These are phyloP conservation scores for Septoria petroselini DNA, from an alignment of 2,329 filamentous ascomycete species.

Conservation along the genomic window DNA sequence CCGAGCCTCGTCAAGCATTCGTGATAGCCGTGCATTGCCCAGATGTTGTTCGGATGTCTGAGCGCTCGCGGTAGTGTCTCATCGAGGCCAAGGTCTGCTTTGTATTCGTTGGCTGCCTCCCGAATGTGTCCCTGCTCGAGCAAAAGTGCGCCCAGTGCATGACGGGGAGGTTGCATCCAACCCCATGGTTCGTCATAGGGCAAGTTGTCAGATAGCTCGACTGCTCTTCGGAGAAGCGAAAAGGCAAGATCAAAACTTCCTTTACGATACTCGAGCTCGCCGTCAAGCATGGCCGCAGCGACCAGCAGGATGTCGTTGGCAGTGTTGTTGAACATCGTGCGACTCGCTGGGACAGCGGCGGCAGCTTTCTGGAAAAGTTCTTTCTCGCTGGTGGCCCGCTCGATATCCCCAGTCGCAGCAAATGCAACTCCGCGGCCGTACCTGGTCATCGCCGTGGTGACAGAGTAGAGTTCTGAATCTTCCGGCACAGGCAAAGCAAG, in stretches of 20 bases:
- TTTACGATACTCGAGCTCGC: slow-evolving; percentile 68
- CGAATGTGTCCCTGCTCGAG: slow-evolving; percentile 57
- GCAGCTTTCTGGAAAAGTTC: slow-evolving; percentile 52
- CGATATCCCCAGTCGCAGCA: slow-evolving; percentile 56
- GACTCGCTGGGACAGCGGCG: slow-evolving; percentile 53
- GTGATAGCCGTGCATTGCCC: slow-evolving; percentile 70
- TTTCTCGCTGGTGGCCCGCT: slow-evolving; percentile 54
- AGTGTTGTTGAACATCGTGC: slow-evolving; percentile 68
- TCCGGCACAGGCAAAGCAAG: slow-evolving; percentile 55
- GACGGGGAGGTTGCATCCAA: slow-evolving; percentile 72
- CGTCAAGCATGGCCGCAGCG: slow-evolving; percentile 62
- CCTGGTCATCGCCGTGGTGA: slow-evolving; percentile 64
- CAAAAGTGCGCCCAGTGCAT: slow-evolving; percentile 65
- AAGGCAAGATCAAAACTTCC: slow-evolving; percentile 55
- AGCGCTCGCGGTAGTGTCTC: slow-evolving; percentile 60
- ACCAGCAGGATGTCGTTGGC: slow-evolving; percentile 62
- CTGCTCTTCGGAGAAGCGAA: slow-evolving; percentile 53
- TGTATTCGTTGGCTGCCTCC: slow-evolving; percentile 41
- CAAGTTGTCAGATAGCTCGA: slow-evolving; percentile 58
- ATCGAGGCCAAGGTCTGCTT: slow-evolving; percentile 43
- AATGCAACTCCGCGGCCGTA: slow-evolving; percentile 68
- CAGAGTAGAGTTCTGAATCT: slow-evolving; percentile 62
- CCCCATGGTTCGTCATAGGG: slow-evolving; percentile 73
- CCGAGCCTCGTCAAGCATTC: slow-evolving; percentile 62
- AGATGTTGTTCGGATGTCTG: slow-evolving; percentile 70